These are phyloP conservation scores for Sporothrix inflata DNA, from an alignment of 2,329 filamentous ascomycete species.

Conservation along the genomic window DNA sequence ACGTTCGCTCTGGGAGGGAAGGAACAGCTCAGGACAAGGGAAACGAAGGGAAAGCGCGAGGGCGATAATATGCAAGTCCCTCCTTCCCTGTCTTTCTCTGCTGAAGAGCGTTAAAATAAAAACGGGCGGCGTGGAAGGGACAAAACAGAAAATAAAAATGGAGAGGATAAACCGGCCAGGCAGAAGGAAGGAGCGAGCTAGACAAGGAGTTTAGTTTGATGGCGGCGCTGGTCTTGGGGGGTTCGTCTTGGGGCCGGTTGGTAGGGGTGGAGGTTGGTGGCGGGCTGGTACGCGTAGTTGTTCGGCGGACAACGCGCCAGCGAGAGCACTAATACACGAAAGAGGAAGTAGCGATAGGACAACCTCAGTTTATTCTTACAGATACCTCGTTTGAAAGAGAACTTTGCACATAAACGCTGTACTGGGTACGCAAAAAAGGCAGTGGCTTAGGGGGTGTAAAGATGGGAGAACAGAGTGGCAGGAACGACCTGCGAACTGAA, in stretches of 20 bases:
- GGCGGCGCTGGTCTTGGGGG: constrained; percentile 24
- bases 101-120: constrained; percentile 33
- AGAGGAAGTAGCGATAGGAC: constrained; percentile 27
- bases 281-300: constrained; percentile 29
- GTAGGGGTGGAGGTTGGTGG: constrained; percentile 33
- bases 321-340: constrained; percentile 30
- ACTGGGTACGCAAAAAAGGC: constrained; percentile 14
- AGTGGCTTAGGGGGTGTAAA: background rate
- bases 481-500: constrained; percentile 16
- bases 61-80: constrained; percentile 26
- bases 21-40: constrained; percentile 26
- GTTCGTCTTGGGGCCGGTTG: constrained; percentile 24
- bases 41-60: constrained; percentile 29
- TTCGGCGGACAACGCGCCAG: constrained; percentile 24
- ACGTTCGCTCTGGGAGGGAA: constrained; percentile 24
- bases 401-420: background rate
- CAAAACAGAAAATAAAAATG: constrained; percentile 12
- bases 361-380: background rate
- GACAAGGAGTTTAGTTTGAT: constrained; percentile 22
- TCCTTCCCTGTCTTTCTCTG: constrained; percentile 27
- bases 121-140: constrained; percentile 26
- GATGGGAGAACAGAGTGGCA: constrained; percentile 22
- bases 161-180: constrained; percentile 18
- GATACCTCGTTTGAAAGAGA: background rate
- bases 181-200: constrained; percentile 31